Percentiles rank a stretch among this genome's conserved stretches.
phyloP scores from a whole-genome alignment of 495 filamentous ascomycete genomes.

The Neurospora sp. region DNA sequence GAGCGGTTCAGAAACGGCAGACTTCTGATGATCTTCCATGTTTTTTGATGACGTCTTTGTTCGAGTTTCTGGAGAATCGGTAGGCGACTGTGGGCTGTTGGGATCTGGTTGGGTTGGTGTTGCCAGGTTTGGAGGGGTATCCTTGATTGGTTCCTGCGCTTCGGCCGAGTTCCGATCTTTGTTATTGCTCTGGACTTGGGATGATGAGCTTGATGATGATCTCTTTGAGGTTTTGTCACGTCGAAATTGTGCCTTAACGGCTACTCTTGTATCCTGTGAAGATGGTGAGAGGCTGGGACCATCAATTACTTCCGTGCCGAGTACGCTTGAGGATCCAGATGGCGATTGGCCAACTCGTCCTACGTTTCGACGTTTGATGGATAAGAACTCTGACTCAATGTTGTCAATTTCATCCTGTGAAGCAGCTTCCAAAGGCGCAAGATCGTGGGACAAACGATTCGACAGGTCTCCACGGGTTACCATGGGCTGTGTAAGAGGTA shows the following conservation, averaged over 20 bases:
- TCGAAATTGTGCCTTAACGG: not conserved
- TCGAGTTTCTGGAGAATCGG: not conserved
- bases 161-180: not conserved
- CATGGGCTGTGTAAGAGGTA: conserved; percentile 3
- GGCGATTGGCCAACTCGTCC: not conserved
- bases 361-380: not conserved
- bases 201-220: not conserved
- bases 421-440: conserved; percentile 7
- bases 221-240: not conserved
- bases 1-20: conserved; percentile 20
- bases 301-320: not conserved
- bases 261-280: not conserved
- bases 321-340: not conserved
- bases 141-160: not conserved
- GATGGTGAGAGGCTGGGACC: not conserved
- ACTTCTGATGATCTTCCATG: not conserved
- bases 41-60: not conserved
- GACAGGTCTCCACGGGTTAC: not conserved
- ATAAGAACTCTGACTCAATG: not conserved
- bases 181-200: not conserved
- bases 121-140: not conserved
- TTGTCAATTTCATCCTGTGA: not conserved
- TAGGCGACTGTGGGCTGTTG: not conserved
- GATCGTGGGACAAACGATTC: not conserved
- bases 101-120: not conserved